phyloP scores from a whole-genome alignment of 139 green algal species.

The Chlorella sorokiniana region DNA sequence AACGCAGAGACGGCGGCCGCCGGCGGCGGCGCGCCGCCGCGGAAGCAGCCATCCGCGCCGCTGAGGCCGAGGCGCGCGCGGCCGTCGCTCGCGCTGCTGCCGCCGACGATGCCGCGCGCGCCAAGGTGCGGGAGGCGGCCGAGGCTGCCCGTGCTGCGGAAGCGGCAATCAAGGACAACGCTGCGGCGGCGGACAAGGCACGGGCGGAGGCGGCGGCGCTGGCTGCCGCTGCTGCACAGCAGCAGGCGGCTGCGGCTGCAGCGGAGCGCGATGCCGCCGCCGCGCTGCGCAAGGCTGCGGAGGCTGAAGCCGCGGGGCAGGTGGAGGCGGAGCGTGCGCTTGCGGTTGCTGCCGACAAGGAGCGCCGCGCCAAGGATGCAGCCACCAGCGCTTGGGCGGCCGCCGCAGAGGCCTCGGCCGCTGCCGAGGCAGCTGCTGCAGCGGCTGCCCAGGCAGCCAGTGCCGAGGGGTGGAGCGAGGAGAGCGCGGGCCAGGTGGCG shows the following conservation, averaged over 20 bases:
- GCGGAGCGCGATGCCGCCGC: constrained; percentile 1
- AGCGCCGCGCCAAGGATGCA: constrained; percentile 5
- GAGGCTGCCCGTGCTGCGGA: not conserved
- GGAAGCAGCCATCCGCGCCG: not conserved
- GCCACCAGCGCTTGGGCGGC: constrained; percentile 14
- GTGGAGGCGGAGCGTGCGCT: constrained; percentile 8
- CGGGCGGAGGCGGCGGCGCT: constrained; percentile 11
- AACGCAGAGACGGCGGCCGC: not conserved
- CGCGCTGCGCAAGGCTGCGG: constrained; percentile 5
- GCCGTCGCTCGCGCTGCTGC: not conserved
- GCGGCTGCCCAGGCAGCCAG: not conserved
- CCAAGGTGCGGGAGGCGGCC: not conserved
- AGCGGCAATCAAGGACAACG: not conserved
- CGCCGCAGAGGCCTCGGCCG: not conserved
- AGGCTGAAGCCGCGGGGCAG: not conserved
- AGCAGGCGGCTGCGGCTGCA: not conserved
- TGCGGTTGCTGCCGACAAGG: constrained; percentile 1
- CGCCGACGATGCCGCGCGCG: not conserved
- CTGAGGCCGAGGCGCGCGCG: not conserved
- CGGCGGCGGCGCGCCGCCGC: not conserved
- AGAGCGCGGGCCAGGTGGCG: constrained; percentile 4
- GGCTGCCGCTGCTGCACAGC: not conserved
- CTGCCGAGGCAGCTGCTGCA: not conserved
- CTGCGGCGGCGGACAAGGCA: not conserved
- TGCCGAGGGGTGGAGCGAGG: not conserved